Evolutionary conservation across 768 basidiomycete species (phyloP), one percentile per base, ranked within the genome.

Genomic region (Chiua virens): DNA sequence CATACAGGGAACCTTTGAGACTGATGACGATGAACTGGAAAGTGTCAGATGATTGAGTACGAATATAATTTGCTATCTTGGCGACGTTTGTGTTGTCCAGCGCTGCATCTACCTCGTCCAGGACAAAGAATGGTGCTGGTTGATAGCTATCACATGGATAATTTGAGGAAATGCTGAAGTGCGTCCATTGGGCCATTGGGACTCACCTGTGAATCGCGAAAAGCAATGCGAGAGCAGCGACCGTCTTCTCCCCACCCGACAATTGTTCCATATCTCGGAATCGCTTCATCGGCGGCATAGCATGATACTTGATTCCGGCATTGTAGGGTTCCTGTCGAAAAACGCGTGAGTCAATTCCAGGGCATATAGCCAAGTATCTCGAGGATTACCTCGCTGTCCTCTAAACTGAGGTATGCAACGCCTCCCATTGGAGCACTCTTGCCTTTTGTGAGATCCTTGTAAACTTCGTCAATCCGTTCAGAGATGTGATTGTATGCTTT

Each of bases 211-310:
- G 96, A 47, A 98, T 96, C 5, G 97, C 95, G 59, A 98, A 98
- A 28, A 98, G 77, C 18, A 99, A 76, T 1, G 96, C 96, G n/a
- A 98, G 74, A 6, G 96, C 96, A 7, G 97, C 97, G 42, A 98
- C 95, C 0, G 97, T 98, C 75, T 98, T 98, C 68, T 99, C 97
- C 20, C 96, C 97, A 47, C 96, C 97, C 0, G 95, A 98, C 14
- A 98, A 76, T 67, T 98, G 96, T 52, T 98, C 95, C 95, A 98
- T 98, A 66, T 98, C 97, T 54, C 95, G 81, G 79, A 98, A 98
- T 3, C 94, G 89, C 68, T 99, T 99, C 87, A 98, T 96, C 1
- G 97, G 97, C 0, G 97, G 97, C 97, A 98, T 99, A 1, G 96
- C 95, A 64, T 98, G 96, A 66, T 98, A 98, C 70, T 97, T 98